Percentiles rank a stretch among this genome's conserved stretches.
Evolutionary conservation across 139 green algal genomes (phyloP).

Genomic region (Micractinium conductrix): DNA sequence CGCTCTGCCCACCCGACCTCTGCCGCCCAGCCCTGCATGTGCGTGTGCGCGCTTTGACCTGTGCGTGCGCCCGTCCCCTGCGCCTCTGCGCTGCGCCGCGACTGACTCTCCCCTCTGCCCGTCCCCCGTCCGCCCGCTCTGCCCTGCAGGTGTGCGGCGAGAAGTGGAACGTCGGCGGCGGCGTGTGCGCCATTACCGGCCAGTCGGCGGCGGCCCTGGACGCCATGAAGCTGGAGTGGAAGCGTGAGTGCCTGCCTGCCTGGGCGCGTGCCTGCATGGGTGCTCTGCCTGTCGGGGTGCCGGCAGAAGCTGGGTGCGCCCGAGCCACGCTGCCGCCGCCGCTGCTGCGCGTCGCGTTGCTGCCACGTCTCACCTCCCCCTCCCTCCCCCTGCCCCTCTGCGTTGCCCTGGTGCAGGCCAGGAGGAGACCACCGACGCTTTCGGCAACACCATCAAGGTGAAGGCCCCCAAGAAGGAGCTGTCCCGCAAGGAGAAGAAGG

Average conservation of each 20-base stretch:
- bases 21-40: neutral
- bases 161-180: constrained; percentile 86
- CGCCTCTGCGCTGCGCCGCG: neutral
- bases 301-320: too few relatives aligned
- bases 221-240: constrained; percentile 70
- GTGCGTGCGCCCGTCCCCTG: neutral
- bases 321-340: too few relatives aligned
- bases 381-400: neutral
- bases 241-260: too few relatives aligned
- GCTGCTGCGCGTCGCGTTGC: too few relatives aligned
- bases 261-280: too few relatives aligned
- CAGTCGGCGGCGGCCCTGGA: constrained; percentile 45
- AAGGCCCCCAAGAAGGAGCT: constrained; percentile 90
- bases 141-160: constrained; percentile 75
- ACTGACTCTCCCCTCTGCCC: neutral
- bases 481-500: constrained; percentile 92
- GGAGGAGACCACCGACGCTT: constrained; percentile 86
- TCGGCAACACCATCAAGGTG: constrained; percentile 91
- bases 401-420: constrained; percentile 22
- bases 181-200: constrained; percentile 67
- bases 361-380: too few relatives aligned
- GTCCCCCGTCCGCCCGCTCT: neutral
- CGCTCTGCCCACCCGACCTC: neutral
- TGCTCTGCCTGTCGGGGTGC: too few relatives aligned
- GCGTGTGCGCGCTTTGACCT: neutral